These are phyloP conservation scores for Vitis hybrid DNA, from an alignment of 177 flowering plant species.

Conservation along the genomic window DNA sequence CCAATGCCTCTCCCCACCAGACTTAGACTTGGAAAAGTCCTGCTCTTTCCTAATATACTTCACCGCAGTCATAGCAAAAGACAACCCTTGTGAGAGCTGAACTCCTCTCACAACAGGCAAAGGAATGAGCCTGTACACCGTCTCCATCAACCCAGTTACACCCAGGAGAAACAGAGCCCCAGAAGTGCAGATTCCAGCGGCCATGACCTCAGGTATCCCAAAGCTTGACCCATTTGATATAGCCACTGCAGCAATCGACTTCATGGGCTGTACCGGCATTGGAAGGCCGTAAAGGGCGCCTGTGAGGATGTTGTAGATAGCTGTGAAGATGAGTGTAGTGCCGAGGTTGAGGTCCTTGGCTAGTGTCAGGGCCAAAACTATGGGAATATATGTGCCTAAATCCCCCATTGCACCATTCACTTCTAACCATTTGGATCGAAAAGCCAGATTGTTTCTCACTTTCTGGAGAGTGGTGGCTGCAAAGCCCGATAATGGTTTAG, in stretches of 20 bases:
- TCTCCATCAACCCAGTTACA: conserved; percentile 67
- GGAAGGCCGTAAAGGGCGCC: conserved; percentile 88
- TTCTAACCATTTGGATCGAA: conserved; percentile 69
- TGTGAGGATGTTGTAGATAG: conserved; percentile 70
- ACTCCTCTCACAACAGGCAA: conserved; percentile 79
- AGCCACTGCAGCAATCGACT: conserved; percentile 84
- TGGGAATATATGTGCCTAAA: conserved; percentile 83
- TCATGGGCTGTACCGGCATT: conserved; percentile 98
- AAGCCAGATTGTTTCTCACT: conserved; percentile 43
- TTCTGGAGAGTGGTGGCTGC: conserved; percentile 16
- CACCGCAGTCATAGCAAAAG: conserved; percentile 76
- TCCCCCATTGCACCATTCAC: conserved; percentile 92
- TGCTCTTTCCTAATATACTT: conserved; percentile 65
- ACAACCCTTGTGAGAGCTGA: conserved; percentile 82
- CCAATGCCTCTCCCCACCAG: conserved; percentile 59
- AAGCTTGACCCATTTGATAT: conserved; percentile 50
- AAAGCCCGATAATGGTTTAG: no score
- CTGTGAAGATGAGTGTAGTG: conserved; percentile 77
- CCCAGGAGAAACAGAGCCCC: conserved; percentile 59
- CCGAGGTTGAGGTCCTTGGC: conserved; percentile 69
- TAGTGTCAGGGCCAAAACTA: conserved; percentile 70
- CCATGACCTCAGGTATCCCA: conserved; percentile 77
- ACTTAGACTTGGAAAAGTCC: conserved; percentile 60
- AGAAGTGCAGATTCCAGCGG: conserved; percentile 74
- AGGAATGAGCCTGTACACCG: conserved; percentile 65